phyloP scores from a whole-genome alignment of 257 asterid genomes.

The Solanum etuberosum region DNA sequence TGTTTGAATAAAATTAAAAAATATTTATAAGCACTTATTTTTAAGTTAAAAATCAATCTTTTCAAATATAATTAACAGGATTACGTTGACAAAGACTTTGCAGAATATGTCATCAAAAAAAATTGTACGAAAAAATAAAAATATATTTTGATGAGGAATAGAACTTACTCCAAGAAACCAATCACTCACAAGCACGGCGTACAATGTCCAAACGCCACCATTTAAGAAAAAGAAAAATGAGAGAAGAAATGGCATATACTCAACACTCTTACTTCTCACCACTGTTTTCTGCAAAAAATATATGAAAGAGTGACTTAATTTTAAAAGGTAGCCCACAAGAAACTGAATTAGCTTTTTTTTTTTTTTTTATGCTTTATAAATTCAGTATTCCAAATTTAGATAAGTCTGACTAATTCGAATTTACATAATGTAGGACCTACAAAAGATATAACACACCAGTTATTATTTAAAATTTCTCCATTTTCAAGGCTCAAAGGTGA shows the following conservation, averaged over 20 bases:
- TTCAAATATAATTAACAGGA: no score
- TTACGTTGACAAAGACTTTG: neutral
- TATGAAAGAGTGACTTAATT: neutral
- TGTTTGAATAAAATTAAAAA: no score
- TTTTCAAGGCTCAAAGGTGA: neutral
- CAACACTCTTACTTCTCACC: constrained; percentile 55
- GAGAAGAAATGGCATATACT: constrained; percentile 75
- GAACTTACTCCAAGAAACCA: constrained; percentile 75
- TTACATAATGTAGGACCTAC: neutral
- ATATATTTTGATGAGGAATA: neutral
- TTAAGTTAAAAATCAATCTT: no score
- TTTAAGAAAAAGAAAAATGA: constrained; percentile 63
- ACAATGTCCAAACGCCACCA: constrained; percentile 79
- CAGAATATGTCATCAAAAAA: neutral
- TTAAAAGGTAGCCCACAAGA: neutral
- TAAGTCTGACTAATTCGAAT: neutral
- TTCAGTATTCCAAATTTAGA: neutral
- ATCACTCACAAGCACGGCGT: constrained; percentile 48
- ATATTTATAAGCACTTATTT: no score
- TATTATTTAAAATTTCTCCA: neutral
- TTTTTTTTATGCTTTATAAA: neutral
- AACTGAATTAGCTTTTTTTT: neutral
- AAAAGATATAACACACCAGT: neutral
- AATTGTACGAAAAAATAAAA: neutral
- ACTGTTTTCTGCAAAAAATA: constrained; percentile 43